phyloP scores from a whole-genome alignment of 495 filamentous ascomycete genomes.

The Penicillium crystallinum region DNA sequence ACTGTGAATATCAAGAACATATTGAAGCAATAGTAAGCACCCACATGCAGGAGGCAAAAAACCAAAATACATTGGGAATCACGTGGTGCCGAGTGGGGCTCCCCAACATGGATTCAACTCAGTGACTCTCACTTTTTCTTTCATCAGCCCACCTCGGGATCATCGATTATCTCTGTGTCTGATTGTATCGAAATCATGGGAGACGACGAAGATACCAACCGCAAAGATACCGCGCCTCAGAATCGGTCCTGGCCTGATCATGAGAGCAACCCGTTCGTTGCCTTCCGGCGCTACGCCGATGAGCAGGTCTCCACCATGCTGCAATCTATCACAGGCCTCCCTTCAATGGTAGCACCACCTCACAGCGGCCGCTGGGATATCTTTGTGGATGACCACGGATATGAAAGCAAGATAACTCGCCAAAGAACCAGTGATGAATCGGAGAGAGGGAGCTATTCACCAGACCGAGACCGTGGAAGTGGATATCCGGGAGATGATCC shows the following conservation, averaged over 20 bases:
- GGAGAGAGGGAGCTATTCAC: constrained; percentile 11
- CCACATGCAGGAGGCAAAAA: background rate
- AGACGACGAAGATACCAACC: constrained; percentile 22
- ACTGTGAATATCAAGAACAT: background rate
- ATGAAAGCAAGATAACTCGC: constrained; percentile 18
- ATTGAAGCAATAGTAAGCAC: background rate
- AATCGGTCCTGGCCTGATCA: constrained; percentile 24
- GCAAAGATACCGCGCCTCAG: constrained; percentile 8
- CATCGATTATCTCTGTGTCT: background rate
- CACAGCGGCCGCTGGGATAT: constrained; percentile 33
- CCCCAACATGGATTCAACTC: constrained; percentile 5
- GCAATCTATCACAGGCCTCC: constrained; percentile 47
- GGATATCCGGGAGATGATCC: constrained; percentile 5
- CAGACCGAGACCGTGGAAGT: constrained; percentile 5
- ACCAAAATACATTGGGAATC: constrained; percentile 8
- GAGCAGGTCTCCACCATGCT: constrained; percentile 52
- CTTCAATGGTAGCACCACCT: constrained; percentile 28
- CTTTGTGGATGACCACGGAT: constrained; percentile 28
- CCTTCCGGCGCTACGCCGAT: constrained; percentile 57
- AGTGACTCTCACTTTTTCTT: background rate
- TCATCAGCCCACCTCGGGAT: background rate
- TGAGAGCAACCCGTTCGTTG: constrained; percentile 52
- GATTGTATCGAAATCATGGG: constrained; percentile 22
- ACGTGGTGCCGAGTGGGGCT: constrained; percentile 11
- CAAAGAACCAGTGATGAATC: constrained; percentile 15